Evolutionary conservation across 2,329 filamentous ascomycete genomes (phyloP), one percentile per base, ranked within the genome.

Genomic region (Penicillium sp.): DNA sequence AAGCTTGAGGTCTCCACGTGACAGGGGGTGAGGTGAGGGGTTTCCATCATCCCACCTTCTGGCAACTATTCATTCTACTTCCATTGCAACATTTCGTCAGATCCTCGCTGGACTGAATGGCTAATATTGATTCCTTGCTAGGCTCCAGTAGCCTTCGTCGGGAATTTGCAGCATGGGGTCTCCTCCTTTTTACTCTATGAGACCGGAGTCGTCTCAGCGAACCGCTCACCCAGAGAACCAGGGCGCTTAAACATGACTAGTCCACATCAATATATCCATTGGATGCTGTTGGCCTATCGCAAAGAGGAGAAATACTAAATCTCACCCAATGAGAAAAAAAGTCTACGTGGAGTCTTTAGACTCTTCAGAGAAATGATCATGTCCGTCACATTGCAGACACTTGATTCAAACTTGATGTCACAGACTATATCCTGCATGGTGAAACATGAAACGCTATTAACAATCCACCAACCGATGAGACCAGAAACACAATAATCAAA

Each of bases 231-330:
- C 66, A 62, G 54, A 17, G 68, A 59, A 67, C 62, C 64, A 69
- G 65, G 74, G 74, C 74, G 75, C 75, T 75, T 75, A 76, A 62
- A 64, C 65, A 69, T 70, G 70, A 67, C 71, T 70, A 71, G 70
- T 56, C 64, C 59, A 62, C 54, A 69, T 63, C 62, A 57, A 61
- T 61, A 68, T 68, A 64, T 65, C 67, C 58, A 73, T 74, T 68
- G 67, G 71, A 67, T 60, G 51, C 60, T 63, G 49, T 63, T 60
- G 67, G 61, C 65, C 69, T 66, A 68, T 70, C 44, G 40, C 56
- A 55, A 53, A 56, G 45, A 38, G 35, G 51, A 62, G 30, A 58
- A 65, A 63, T 58, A 58, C 51, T 64, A 45, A 40, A 59, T 54
- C 55, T 56, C 53, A 54, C 38, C 65, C 68, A 70, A 69, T 70